These are phyloP conservation scores for Nakaseomyces nivariensis DNA, from an alignment of 1,139 yeast genomes.

Conservation along the genomic window DNA sequence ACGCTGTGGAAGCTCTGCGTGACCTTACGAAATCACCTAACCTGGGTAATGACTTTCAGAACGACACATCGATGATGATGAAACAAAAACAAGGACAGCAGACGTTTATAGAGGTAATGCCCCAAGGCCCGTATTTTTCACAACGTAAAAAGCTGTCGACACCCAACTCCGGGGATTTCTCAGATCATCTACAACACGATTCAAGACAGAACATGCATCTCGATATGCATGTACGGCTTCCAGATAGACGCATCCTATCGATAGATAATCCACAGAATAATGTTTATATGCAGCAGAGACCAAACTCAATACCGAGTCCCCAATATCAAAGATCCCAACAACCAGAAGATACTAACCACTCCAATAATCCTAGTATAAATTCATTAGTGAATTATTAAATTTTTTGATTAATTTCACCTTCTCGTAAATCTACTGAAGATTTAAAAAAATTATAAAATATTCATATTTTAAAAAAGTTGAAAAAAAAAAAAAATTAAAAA, in stretches of 20 bases:
- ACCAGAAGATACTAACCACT: not conserved
- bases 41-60: not conserved
- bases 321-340: not conserved
- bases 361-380: not conserved
- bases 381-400: not conserved
- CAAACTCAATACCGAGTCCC: not conserved
- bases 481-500: too few relatives aligned
- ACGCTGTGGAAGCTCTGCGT: constrained; percentile 13
- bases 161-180: not conserved
- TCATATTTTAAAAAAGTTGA: not conserved
- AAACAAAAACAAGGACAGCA: constrained; percentile 1
- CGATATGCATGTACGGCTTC: constrained; percentile 1
- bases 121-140: not conserved
- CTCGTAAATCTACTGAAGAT: too few relatives aligned
- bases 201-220: not conserved
- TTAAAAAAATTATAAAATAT: not conserved
- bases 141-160: not conserved
- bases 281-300: not conserved
- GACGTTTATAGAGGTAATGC: constrained; percentile 1
- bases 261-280: not conserved
- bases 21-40: constrained; percentile 12
- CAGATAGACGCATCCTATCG: not conserved
- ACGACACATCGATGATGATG: constrained; percentile 1
- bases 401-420: too few relatives aligned
- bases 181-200: not conserved